Conservation (phyloP, 805 yeast species). For the Starmera quercuum region DNA sequence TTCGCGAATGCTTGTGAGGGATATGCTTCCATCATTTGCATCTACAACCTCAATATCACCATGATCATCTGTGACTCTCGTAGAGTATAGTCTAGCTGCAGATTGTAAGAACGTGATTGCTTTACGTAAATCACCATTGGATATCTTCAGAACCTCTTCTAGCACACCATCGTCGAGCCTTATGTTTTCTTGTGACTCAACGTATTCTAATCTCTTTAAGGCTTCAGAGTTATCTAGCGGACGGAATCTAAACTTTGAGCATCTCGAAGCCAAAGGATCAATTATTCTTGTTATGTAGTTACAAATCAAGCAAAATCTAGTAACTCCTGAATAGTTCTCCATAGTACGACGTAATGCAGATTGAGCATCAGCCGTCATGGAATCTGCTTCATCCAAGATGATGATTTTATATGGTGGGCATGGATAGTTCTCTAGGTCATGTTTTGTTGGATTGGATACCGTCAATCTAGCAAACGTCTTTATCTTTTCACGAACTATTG, state of each 20-base stretch:
- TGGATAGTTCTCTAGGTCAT: conserved; percentile 69
- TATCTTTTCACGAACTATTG: conserved; percentile 78
- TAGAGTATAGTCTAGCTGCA: conserved; percentile 50
- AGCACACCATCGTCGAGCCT: conserved; percentile 43
- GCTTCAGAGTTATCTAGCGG: conserved; percentile 70
- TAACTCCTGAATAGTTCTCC: conserved; percentile 86
- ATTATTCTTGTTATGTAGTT: conserved; percentile 95
- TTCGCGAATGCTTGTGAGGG: conserved; percentile 47
- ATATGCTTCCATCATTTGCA: conserved; percentile 27
- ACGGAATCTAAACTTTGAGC: conserved; percentile 90
- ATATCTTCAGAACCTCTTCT: conserved; percentile 56
- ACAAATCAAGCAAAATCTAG: conserved; percentile 92
- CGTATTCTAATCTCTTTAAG: conserved; percentile 52
- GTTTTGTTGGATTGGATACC: conserved; percentile 70
- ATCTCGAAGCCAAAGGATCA: conserved; percentile 93
- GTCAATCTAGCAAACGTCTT: conserved; percentile 82
- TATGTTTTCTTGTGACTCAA: conserved; percentile 42
- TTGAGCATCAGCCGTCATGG: conserved; percentile 93
- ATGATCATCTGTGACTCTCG: conserved; percentile 15
- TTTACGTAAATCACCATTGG: conserved; percentile 87
- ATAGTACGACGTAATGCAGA: conserved; percentile 82
- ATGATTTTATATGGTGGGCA: conserved; percentile 96
- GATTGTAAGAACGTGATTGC: conserved; percentile 89
- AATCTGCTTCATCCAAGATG: conserved; percentile 89
- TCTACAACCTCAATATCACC: conserved; percentile 30